phyloP scores from a whole-genome alignment of 768 basidiomycete species.

The Pleurotus djamor region DNA sequence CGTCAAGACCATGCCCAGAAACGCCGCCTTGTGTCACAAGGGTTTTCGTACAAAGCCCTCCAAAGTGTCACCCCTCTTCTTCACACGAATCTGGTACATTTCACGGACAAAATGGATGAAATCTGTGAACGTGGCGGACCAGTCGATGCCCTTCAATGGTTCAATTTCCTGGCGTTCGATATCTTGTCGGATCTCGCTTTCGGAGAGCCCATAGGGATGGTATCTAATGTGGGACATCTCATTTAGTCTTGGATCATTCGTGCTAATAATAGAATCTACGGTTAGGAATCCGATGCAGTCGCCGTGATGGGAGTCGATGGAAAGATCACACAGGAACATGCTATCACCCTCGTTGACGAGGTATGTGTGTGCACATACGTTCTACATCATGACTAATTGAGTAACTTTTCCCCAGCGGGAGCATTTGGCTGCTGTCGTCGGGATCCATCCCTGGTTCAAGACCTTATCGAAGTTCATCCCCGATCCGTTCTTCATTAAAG shows the following conservation, averaged over 20 bases:
- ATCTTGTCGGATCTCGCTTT: conserved; percentile 29
- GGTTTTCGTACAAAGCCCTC: conserved; percentile 23
- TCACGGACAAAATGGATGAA: conserved; percentile 19
- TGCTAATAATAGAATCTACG: neutral
- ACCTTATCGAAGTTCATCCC: conserved; percentile 17
- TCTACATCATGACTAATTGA: neutral
- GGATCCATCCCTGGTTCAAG: conserved; percentile 20
- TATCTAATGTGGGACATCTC: conserved; percentile 12
- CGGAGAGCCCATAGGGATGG: conserved; percentile 29
- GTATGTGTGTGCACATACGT: conserved; percentile 9
- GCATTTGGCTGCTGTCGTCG: conserved; percentile 23
- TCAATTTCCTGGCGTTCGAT: conserved; percentile 32
- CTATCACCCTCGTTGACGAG: conserved; percentile 24
- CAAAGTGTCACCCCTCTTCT: conserved; percentile 16
- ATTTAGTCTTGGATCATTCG: neutral
- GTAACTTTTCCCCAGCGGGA: conserved; percentile 17
- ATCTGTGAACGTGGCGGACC: conserved; percentile 14
- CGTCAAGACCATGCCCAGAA: conserved; percentile 27
- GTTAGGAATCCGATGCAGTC: conserved; percentile 22
- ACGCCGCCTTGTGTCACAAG: conserved; percentile 25
- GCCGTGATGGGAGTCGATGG: conserved; percentile 16
- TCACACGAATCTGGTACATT: conserved; percentile 11
- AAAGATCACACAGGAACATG: conserved; percentile 16
- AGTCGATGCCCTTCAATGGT: conserved; percentile 23
- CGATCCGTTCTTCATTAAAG: conserved; percentile 21